Percentiles rank a stretch among this genome's conserved stretches.
These are phyloP conservation scores for Ilex aquifolium DNA, from an alignment of 257 asterid genomes.

Conservation along the genomic window DNA sequence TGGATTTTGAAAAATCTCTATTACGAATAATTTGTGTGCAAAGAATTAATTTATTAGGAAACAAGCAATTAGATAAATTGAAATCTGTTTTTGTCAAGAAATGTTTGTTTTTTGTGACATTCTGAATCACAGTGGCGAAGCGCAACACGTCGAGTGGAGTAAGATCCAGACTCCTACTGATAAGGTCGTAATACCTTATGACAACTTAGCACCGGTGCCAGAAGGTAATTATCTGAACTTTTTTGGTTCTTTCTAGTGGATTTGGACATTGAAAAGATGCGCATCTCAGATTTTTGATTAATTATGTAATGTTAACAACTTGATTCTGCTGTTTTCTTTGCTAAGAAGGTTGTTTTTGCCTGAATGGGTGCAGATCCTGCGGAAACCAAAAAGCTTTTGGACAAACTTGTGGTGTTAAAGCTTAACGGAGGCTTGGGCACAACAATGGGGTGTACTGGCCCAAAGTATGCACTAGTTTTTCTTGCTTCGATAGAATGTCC, in stretches of 20 bases:
- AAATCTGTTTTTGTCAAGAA: too few species aligned
- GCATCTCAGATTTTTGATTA: background rate
- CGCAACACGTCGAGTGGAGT: constrained; percentile 1
- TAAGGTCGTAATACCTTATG: constrained; percentile 58
- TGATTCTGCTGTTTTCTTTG: background rate
- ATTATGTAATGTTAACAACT: background rate
- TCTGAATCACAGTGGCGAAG: background rate
- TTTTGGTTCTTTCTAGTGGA: background rate
- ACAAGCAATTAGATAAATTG: too few species aligned
- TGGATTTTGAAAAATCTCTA: too few species aligned
- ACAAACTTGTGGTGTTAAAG: constrained; percentile 91
- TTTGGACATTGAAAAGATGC: background rate
- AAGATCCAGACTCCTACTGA: constrained; percentile 4
- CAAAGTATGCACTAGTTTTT: constrained; percentile 50
- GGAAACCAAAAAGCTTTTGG: constrained; percentile 66
- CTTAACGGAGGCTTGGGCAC: constrained; percentile 99
- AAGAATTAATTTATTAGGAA: too few species aligned
- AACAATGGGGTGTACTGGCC: constrained; percentile 99
- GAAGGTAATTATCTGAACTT: constrained; percentile 44
- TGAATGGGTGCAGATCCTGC: constrained; percentile 49
- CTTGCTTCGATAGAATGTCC: constrained; percentile 30
- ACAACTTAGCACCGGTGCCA: constrained; percentile 61
- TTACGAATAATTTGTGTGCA: too few species aligned
- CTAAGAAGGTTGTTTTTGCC: background rate
- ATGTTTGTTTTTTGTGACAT: background rate